Evolutionary conservation across 176 grass and related monocot species (phyloP).

Genomic region (Musa troglodytarum): DNA sequence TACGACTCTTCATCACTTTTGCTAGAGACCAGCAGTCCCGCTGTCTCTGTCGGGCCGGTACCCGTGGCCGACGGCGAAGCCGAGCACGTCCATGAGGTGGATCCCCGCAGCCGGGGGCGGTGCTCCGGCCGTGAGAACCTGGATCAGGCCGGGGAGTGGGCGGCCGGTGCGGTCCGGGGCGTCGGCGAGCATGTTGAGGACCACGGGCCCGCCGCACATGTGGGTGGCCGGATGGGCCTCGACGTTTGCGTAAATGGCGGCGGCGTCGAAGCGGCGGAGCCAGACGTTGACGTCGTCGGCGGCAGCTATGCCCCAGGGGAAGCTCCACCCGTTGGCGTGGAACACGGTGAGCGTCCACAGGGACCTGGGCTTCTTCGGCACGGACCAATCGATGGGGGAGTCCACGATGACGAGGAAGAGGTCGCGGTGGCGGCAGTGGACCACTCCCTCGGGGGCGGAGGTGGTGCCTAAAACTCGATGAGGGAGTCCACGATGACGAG

Average conservation of each 20-base stretch:
- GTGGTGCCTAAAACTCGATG: conserved; percentile 39
- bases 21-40: conserved; percentile 25
- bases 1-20: no score
- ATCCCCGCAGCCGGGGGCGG: conserved; percentile 54
- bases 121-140: conserved; percentile 55
- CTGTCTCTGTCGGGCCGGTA: conserved; percentile 71
- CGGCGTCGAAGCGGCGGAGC: conserved; percentile 45
- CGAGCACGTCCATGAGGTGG: conserved; percentile 42
- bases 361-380: conserved; percentile 43
- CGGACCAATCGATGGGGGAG: conserved; percentile 39
- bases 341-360: conserved; percentile 89
- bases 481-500: conserved; percentile 41
- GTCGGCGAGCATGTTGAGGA: conserved; percentile 87
- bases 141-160: conserved; percentile 35
- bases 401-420: conserved; percentile 48
- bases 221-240: conserved; percentile 33
- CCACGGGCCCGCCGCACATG: conserved; percentile 70
- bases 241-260: conserved; percentile 5
- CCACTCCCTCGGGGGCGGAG: conserved; percentile 65
- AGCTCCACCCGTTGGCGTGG: conserved; percentile 86
- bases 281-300: conserved; percentile 68
- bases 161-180: conserved; percentile 19
- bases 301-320: conserved; percentile 68
- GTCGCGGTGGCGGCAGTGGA: conserved; percentile 65
- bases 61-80: conserved; percentile 59